Evolutionary conservation across 495 filamentous ascomycete genomes (phyloP).

Genomic region (Lophiostoma macrostomum): DNA sequence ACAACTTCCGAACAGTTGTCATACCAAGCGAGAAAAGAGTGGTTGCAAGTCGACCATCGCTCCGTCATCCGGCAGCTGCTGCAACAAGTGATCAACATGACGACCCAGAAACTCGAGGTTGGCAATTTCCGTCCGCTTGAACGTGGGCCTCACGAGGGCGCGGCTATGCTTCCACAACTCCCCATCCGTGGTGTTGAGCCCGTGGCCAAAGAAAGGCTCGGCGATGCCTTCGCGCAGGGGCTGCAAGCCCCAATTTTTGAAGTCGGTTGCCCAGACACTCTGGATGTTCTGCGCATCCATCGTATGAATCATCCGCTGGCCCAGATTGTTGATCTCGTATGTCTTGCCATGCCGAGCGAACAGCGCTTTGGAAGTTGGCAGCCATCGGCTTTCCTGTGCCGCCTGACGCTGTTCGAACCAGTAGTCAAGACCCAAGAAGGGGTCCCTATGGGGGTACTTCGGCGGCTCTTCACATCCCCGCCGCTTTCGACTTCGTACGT

Average conservation of each 20-base stretch:
- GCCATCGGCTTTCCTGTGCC: no score
- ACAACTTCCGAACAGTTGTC: no score
- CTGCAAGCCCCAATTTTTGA: not conserved
- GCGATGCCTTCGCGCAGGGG: not conserved
- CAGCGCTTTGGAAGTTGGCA: no score
- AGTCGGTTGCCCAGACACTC: not conserved
- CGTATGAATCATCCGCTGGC: not conserved
- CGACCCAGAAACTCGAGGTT: slow-evolving; percentile 28
- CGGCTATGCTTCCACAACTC: not conserved
- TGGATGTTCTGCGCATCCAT: slow-evolving; percentile 1
- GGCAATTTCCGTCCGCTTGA: slow-evolving; percentile 47
- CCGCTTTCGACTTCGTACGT: no score
- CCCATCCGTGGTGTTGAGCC: slow-evolving; percentile 40
- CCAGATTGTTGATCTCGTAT: no score
- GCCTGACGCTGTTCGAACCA: no score
- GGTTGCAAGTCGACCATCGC: slow-evolving; percentile 48
- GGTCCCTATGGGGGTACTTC: no score
- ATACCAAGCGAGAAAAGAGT: slow-evolving; percentile 50
- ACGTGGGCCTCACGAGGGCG: slow-evolving; percentile 25
- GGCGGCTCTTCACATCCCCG: no score
- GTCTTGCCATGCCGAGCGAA: no score
- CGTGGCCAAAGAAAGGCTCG: slow-evolving; percentile 31
- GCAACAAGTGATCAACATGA: slow-evolving; percentile 48
- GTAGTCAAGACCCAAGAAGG: no score
- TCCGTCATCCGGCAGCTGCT: not conserved